phyloP scores from a whole-genome alignment of 176 grass and related monocot species.

The Zea mays region DNA sequence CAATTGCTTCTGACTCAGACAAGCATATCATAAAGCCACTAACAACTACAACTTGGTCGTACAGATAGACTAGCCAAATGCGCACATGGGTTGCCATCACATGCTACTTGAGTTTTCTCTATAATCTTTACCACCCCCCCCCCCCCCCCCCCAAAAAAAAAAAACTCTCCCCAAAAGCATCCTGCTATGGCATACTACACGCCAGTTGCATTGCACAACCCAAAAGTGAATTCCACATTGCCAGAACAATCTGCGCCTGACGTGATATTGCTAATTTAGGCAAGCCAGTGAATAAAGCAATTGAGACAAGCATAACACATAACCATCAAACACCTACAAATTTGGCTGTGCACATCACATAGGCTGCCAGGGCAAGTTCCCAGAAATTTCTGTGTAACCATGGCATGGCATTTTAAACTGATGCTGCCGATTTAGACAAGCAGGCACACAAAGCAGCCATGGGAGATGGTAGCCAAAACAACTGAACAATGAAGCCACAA shows the following conservation, averaged over 20 bases:
- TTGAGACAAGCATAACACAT: not conserved
- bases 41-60: not conserved
- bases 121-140: not conserved
- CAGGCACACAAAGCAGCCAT: not conserved
- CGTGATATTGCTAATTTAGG: not conserved
- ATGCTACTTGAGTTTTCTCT: not conserved
- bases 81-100: constrained; percentile 1
- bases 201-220: constrained; percentile 4
- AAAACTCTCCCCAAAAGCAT: not conserved
- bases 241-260: not conserved
- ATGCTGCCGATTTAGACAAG: not conserved
- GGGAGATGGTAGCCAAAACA: no score
- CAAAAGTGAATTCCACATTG: not conserved
- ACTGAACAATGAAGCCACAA: not conserved
- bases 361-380: not conserved
- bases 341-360: constrained; percentile 10
- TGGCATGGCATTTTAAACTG: not conserved
- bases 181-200: not conserved
- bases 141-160: no score
- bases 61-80: not conserved
- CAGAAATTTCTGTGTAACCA: not conserved
- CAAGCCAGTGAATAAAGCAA: not conserved
- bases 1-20: constrained; percentile 15
- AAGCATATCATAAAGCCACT: constrained; percentile 20
- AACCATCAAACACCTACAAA: not conserved